Evolutionary conservation across 106 monocot species (phyloP), one percentile per base, ranked within the genome.

Genomic region (Amphibolis antarctica): DNA sequence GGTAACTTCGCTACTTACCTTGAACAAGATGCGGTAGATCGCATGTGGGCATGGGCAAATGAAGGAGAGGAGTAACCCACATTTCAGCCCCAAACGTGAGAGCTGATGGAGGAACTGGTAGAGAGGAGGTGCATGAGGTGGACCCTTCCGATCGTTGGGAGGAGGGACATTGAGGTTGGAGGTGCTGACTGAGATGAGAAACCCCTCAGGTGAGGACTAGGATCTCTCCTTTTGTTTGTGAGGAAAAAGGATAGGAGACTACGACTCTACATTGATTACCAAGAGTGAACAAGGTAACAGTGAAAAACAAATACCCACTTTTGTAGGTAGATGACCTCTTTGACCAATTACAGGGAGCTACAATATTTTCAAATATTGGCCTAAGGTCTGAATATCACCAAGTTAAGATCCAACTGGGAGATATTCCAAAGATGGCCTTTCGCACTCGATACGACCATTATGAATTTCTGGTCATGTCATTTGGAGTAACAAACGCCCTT

Each of bases 401-500:
- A 36, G 9, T 63, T 36, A 63, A 20, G 10, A 21, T 63, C 0
- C 43, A 29, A 45, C 21, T 22, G 3, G 20, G 45, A 12, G 63
- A 63, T 45, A 46, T 46, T 7, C 23, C 17, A 1, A 63, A 63
- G 9, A 63, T 7, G 0, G 44, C 21, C 20, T 63, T 63, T 46
- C 10, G 9, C 21, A 63, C 63, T 13, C 13, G 44, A 24, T 63
- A 45, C 13, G 63, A 4, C 0, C 7, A 46, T 44, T 63, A 63
- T 45, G 45, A 63, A 44, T 46, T 63, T 22, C 23, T 63, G 0
- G 45, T 46, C 19, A 63, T 63, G 10, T 1, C 23, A 14, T 71
- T 71, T 0, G 71, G 71, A 7, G 26, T 62, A 51, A 62, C 71
- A 0, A 63, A 71, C 21, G 49, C 31, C 5, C 62, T 22, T 22